Evolutionary conservation across 2,329 filamentous ascomycete species (phyloP), one percentile per base, ranked within the genome.

Genomic region (Diaporthe nobilis): DNA sequence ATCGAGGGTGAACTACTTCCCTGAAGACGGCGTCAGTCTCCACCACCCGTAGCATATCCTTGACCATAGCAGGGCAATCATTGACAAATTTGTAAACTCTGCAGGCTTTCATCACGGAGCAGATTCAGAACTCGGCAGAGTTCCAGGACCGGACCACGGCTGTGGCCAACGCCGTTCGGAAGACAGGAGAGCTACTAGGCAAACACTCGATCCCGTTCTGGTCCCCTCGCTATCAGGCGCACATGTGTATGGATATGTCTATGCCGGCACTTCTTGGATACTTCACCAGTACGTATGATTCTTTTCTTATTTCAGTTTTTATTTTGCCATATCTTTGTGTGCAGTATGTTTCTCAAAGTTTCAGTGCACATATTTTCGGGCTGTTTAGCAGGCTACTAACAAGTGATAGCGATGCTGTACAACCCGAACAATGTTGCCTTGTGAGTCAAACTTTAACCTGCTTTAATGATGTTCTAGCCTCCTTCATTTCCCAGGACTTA

Each of bases 231-330:
- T 88, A 88, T 78, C 82, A 86, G 63, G 86, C 81, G 5, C 87
- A 88, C 73, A 88, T 88, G 87, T 81, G 81, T 68, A 85, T 83
- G 28, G 84, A 88, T 74, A 67, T 87, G 78, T 83, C 80, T 63
- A 87, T 87, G 84, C 80, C 86, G 0, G 82, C 84, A 1, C 71
- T 87, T 3, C 80, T 88, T 4, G 86, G 86, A 0, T 88, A 88
- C 77, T 85, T 88, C 39, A 86, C 86, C 82, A 86, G 55, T 58
- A n/a, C 4, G 55, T 37, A n/a, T 13, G n/a, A 8, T 6, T 31
- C 31, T 1, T 31, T 12, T 17, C 2, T 20, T 5, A 6, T 34
- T 2, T 34, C 2, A 1, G 1, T 15, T 57, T 3, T 58, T 31
- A 31, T 31, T 31, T 7, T 4, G 12, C 7, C 4, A 55, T 25